Conservation (phyloP, 441 rosid genomes). For the Erodium moschatum region DNA sequence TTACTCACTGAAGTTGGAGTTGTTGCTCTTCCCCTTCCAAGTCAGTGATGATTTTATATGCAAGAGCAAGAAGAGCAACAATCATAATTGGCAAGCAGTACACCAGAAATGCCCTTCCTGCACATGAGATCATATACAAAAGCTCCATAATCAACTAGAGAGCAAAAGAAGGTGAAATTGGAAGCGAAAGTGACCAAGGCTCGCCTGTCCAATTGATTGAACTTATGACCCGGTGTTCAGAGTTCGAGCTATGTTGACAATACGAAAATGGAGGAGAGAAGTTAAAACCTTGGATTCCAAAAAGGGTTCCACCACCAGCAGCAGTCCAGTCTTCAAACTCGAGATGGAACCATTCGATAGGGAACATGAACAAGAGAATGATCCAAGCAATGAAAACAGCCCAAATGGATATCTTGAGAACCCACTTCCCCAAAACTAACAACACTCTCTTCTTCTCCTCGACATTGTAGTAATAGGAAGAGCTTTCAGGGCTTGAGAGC, state of each 20-base stretch:
- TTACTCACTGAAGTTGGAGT: constrained; percentile 8
- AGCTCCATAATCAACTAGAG: too few species aligned
- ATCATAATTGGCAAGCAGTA: constrained; percentile 61
- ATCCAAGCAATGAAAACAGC: constrained; percentile 52
- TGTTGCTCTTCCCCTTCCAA: constrained; percentile 33
- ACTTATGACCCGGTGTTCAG: too few species aligned
- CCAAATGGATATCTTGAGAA: constrained; percentile 45
- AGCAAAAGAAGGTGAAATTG: too few species aligned
- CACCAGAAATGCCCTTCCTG: constrained; percentile 59
- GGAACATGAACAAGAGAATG: constrained; percentile 41
- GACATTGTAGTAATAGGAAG: too few species aligned
- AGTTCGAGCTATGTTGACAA: too few species aligned
- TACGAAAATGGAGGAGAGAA: too few species aligned
- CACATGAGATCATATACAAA: neutral
- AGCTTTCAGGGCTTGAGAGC: too few species aligned
- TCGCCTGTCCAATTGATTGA: too few species aligned
- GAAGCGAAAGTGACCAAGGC: too few species aligned
- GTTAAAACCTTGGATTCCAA: constrained; percentile 25
- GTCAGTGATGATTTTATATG: constrained; percentile 43
- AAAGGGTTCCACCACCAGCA: constrained; percentile 33
- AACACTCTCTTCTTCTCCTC: constrained; percentile 22
- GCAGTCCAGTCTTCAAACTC: constrained; percentile 28
- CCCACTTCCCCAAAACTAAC: constrained; percentile 40
- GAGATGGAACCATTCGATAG: constrained; percentile 40
- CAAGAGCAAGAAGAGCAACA: constrained; percentile 44